phyloP scores from a whole-genome alignment of 192 early-diverging fungal genomes.

The Coemansia sp. region DNA sequence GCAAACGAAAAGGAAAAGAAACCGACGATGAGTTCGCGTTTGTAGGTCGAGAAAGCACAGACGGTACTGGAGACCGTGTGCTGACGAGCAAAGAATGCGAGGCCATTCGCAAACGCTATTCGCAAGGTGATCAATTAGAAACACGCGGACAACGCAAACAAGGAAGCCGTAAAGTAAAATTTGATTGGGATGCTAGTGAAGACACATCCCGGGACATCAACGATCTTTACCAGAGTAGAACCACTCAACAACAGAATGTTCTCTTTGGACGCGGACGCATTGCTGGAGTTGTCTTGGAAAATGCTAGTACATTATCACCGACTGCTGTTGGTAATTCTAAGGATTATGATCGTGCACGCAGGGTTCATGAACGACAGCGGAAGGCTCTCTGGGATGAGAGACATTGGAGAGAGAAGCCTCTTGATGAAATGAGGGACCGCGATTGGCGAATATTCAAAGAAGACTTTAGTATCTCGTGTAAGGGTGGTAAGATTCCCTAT shows the following conservation, averaged over 20 bases:
- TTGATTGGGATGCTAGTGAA: constrained; percentile 95
- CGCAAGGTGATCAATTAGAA: constrained; percentile 70
- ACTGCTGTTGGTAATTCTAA: neutral
- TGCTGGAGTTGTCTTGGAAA: constrained; percentile 2
- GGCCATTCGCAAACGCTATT: constrained; percentile 76
- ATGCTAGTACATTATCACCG: neutral
- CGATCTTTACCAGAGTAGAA: constrained; percentile 79
- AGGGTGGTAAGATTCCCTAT: constrained; percentile 87
- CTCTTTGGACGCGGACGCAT: constrained; percentile 75
- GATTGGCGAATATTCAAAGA: constrained; percentile 99
- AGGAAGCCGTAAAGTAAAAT: constrained; percentile 95
- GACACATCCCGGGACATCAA: constrained; percentile 94
- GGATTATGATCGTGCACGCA: neutral
- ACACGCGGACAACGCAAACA: constrained; percentile 76
- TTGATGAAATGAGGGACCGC: constrained; percentile 89
- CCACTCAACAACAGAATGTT: constrained; percentile 53
- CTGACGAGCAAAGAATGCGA: constrained; percentile 60
- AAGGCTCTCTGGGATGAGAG: constrained; percentile 75
- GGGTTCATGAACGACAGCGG: neutral
- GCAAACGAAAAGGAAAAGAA: neutral
- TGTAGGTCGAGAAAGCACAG: constrained; percentile 29
- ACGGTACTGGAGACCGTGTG: constrained; percentile 46
- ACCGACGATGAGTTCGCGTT: constrained; percentile 18
- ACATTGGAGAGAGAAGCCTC: constrained; percentile 92
- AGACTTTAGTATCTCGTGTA: constrained; percentile 93